Base-by-base conservation (phyloP, 1,284 basidiomycete species). In the Ceratobasidium sp. region DNA sequence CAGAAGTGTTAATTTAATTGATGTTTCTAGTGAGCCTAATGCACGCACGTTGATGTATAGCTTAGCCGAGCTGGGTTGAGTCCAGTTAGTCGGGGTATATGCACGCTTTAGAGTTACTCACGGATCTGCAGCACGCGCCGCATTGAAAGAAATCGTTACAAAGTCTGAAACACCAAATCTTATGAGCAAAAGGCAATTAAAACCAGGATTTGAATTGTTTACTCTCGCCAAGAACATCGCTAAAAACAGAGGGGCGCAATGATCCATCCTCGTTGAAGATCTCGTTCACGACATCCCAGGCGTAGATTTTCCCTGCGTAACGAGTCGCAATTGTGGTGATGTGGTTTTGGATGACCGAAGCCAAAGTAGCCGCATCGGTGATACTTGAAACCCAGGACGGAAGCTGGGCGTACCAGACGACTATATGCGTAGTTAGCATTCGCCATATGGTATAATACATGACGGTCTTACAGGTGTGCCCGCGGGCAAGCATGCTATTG, bases 101-200 rank as follows among this genome's bases (percentile, higher is more conserved):
- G 36, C 36, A 11, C 11, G 36, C 36, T 41, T 5, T 4, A 11
- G 11, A 41, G 36, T 11, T 41, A 57, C 66, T 19, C 45, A 69
- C 45, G 41, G 9, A 29, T 74, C 72, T 11, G 63, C 72, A 54
- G 60, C 44, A 19, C 72, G 72, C 5, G 72, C 72, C 7, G 72
- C 63, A 48, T 63, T 74, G 76, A 79, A 79, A 14, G 79, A 78
- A 29, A 80, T 78, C 19, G 59, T 44, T 22, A 80, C 76, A 60
- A 78, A 80, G 50, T 72, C 73, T 69, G 24, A 8, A 63, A 22
- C n/a, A 1, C 15, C 11, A 9, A n/a, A 63, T 29, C 7, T 51
- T 19, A 45, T 71, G 7, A 48, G 19, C 41, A 54, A 54, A 54
- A 54, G 7, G 15, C 15, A 54, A 54, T 22, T 14, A 50, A 66